These are phyloP conservation scores for Nannochloropsis oceanica DNA, from an alignment of 108 stramenopile species.

Conservation along the genomic window DNA sequence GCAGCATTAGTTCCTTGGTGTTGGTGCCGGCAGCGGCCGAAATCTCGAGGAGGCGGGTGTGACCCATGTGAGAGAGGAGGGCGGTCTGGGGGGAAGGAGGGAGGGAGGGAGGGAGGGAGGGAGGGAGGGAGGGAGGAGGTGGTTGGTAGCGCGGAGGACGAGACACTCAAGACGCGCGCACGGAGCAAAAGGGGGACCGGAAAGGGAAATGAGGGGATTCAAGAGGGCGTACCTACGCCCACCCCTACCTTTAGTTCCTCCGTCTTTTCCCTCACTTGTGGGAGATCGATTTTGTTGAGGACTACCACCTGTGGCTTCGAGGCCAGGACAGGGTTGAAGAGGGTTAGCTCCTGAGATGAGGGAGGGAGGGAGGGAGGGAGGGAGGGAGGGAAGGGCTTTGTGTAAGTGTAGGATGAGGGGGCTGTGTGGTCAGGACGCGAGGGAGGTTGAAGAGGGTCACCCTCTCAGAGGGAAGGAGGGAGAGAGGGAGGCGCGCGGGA, in stretches of 20 bases:
- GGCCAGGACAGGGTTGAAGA: constrained; percentile 63
- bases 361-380: neutral
- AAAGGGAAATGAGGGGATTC: neutral
- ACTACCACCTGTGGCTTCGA: constrained; percentile 86
- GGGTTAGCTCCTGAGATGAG: constrained; percentile 47
- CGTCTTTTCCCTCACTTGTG: constrained; percentile 58
- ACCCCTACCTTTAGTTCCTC: constrained; percentile 33
- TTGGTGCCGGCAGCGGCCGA: constrained; percentile 55
- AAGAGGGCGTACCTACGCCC: neutral
- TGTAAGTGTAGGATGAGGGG: too few relatives aligned
- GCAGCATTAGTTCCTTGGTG: constrained; percentile 74
- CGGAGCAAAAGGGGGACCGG: neutral
- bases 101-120: neutral
- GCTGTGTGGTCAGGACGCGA: too few relatives aligned
- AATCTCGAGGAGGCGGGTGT: constrained; percentile 8
- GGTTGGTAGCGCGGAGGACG: neutral
- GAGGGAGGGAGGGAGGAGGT: neutral
- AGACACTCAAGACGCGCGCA: neutral
- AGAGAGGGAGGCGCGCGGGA: too few relatives aligned
- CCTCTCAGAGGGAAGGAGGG: too few relatives aligned
- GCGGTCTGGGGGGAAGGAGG: too few relatives aligned
- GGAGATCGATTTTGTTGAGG: constrained; percentile 72
- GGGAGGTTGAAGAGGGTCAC: too few relatives aligned
- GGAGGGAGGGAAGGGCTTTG: neutral
- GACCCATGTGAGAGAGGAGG: neutral